Evolutionary conservation across 164 flowering plant species (phyloP), one percentile per base, ranked within the genome.

Genomic region (Magnolia officinalis): DNA sequence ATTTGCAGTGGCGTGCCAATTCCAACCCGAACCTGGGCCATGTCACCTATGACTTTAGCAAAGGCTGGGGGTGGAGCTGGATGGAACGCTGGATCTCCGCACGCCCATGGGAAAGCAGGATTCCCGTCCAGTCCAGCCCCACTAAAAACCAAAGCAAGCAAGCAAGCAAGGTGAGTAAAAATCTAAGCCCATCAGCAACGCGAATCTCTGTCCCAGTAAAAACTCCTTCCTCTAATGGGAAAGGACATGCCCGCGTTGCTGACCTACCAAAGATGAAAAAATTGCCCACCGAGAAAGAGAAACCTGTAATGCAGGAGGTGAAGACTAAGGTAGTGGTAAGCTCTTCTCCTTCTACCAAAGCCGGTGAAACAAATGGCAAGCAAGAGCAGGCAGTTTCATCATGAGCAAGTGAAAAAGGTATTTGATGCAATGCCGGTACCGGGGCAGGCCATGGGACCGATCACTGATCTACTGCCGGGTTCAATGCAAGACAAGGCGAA

Each of bases 1-100:
- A 74, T 78, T 82, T 74, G 74, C 89, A 90, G 96, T 90, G 93
- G 92, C 88, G 91, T 80, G 92, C 91, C 71, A 88, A 87, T 78
- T 85, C 90, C 74, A 83, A 71, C 75, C 87, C 63, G 67, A 83
- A 78, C 73, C 84, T 76, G 67, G 86, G 86, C 24, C 81, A 75
- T 71, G 73, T 82, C 50, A 73, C 78, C 45, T 84, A 83, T 81
- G 92, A 89, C 78, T 81, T 86, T 72, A 86, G 90, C 50, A 86
- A 86, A 78, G 84, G 86, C 19, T 89, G 93, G 96, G 96, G 96
- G 59, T 96, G 98, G 98, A 94, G 97, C 83, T 94, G 98, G 99
- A 89, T 76, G 84, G 98, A 96, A 70, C 90, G 96, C 2, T 96
- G 97, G 98, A 87, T 96, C 71, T 93, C 96, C 67, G 98, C 90